Conservation (phyloP, 2,329 filamentous ascomycete species). For the Xylaria arbuscula region DNA sequence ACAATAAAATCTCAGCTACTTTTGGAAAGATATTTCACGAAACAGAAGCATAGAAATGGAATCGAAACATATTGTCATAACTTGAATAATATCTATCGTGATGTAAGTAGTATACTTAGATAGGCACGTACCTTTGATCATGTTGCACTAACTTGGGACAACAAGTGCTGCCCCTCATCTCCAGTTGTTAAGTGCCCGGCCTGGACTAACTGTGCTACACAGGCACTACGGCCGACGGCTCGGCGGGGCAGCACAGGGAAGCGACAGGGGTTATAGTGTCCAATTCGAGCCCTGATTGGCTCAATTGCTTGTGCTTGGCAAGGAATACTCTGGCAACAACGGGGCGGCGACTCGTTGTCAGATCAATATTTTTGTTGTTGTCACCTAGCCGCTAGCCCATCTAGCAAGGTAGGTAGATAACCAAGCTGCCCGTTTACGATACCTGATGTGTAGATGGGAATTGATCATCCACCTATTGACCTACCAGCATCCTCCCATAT, state of each 20-base stretch:
- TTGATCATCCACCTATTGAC: constrained; percentile 9
- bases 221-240: neutral
- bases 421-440: neutral
- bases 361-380: constrained; percentile 40
- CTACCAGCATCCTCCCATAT: neutral
- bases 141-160: too few species aligned
- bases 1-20: too few species aligned
- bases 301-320: neutral
- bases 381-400: constrained; percentile 12
- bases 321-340: constrained; percentile 31
- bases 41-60: too few species aligned
- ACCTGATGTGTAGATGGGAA: neutral
- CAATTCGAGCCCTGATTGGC: constrained; percentile 19
- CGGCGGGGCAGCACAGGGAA: constrained; percentile 32
- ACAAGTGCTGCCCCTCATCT: constrained; percentile 17
- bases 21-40: too few species aligned
- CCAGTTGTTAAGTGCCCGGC: neutral
- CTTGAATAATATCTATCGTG: too few species aligned
- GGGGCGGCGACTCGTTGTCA: constrained; percentile 25
- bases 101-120: neutral
- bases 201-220: neutral
- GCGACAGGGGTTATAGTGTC: constrained; percentile 18
- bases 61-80: too few species aligned
- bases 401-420: neutral
- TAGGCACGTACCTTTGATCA: too few species aligned